Evolutionary conservation across 176 grass and related monocot genomes (phyloP), one percentile per base, ranked within the genome.

Genomic region (Typha latifolia): DNA sequence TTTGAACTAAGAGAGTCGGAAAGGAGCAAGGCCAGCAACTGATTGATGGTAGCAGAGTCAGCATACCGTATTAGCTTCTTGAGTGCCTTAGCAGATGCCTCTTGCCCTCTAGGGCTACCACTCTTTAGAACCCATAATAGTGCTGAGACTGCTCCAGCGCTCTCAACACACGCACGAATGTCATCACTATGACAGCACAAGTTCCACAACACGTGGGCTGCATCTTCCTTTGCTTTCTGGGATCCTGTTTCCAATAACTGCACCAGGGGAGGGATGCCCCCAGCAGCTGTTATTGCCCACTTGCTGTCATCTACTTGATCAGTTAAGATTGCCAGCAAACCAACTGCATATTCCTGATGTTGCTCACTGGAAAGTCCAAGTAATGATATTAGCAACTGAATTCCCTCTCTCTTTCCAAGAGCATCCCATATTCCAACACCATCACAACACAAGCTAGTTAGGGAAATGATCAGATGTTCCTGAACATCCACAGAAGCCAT

Each of bases 271-370:
- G 91, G 89, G 49, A 97, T 92, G 51, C 89, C 94, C 62, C 94
- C 94, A 80, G 94, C 94, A 92, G 89, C 94, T 64, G 88, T 92
- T 75, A 97, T 90, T 69, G 89, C 94, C 88, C 94, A 92, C 67
- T 92, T 97, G 75, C 94, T 93, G 57, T 97, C 89, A 76, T 92
- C 94, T 84, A 92, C 80, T 85, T 90, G 72, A 72, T 93, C 83
- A 57, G 88, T 97, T 78, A 97, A 89, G 67, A 93, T 93, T 64
- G 80, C 78, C 67, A 97, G 82, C 50, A 97, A 79, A 1, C 83
- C 83, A 86, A 97, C 89, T 62, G 94, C 82, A 79, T 97, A 87
- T 62, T 97, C 94, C 73, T 97, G 89, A 72, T 97, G 85, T 67
- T 92, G 85, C 76, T 97, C 94, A 68, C 89, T 82, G 48, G 93